These are phyloP conservation scores for Polyrhizophydium stewartii DNA, from an alignment of 371 early-diverging fungal species.

Conservation along the genomic window DNA sequence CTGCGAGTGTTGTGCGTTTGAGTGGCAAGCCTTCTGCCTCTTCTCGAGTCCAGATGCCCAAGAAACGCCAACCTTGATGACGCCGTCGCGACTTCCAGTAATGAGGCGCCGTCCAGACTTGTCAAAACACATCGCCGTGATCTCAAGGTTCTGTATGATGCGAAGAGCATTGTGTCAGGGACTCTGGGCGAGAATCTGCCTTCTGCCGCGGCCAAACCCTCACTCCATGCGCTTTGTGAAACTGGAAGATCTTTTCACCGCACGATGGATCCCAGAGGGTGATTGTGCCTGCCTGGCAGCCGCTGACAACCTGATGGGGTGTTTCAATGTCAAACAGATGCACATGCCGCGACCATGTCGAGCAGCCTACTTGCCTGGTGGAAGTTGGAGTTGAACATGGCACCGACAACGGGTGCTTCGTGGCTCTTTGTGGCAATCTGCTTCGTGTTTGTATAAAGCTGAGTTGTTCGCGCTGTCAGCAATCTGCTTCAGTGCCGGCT, in stretches of 20 bases:
- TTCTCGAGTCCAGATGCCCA: too few species aligned
- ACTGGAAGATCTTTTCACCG: slow-evolving; percentile 49
- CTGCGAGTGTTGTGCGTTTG: slow-evolving; percentile 7
- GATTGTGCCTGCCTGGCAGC: slow-evolving; percentile 43
- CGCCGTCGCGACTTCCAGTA: slow-evolving; percentile 47
- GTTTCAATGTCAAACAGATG: neutral
- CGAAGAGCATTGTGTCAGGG: too few species aligned
- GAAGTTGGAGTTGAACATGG: slow-evolving; percentile 52
- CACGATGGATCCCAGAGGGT: slow-evolving; percentile 47
- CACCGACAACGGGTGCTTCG: slow-evolving; percentile 42
- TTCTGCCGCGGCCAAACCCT: neutral
- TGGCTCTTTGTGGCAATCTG: slow-evolving; percentile 38
- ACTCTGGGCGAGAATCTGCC: neutral
- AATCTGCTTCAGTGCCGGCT: neutral
- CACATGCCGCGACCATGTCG: neutral
- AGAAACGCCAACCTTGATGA: slow-evolving; percentile 49
- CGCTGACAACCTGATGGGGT: slow-evolving; percentile 45
- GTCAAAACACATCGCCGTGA: slow-evolving; percentile 56
- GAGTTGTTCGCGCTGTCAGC: neutral
- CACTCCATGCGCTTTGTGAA: slow-evolving; percentile 48
- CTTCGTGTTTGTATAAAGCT: slow-evolving; percentile 42
- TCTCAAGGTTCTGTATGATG: slow-evolving; percentile 33
- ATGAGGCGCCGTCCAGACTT: slow-evolving; percentile 42
- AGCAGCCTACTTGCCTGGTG: too few species aligned
- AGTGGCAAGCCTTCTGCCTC: neutral